A percentile compares a stretch with the other conserved stretches of the same genome.
phyloP scores from a whole-genome alignment of 345 rosid species.

The Litchi chinensis region DNA sequence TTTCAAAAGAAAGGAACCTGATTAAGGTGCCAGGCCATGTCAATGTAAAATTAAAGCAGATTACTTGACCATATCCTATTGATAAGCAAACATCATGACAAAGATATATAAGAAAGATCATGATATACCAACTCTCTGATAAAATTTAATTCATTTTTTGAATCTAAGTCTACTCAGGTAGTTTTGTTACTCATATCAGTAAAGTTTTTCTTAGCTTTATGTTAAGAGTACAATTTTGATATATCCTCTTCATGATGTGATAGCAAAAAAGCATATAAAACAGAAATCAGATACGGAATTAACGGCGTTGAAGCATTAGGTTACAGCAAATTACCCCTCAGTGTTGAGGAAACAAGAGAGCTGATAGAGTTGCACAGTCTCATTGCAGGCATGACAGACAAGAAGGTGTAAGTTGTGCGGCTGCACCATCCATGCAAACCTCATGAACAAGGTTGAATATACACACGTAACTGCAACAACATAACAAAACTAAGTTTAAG shows the following conservation, averaged over 20 bases:
- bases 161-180: too few species aligned
- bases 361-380: conserved; percentile 55
- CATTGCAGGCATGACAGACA: conserved; percentile 49
- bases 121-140: too few species aligned
- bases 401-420: conserved; percentile 55
- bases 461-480: conserved; percentile 47
- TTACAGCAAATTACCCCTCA: conserved; percentile 9
- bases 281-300: background rate
- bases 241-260: too few species aligned
- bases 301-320: background rate
- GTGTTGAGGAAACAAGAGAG: conserved; percentile 42
- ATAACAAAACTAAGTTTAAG: background rate
- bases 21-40: background rate
- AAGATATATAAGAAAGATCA: too few species aligned
- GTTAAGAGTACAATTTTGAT: too few species aligned
- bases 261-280: background rate
- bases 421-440: conserved; percentile 59
- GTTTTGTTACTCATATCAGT: too few species aligned
- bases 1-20: background rate
- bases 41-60: too few species aligned
- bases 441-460: conserved; percentile 55
- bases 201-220: too few species aligned
- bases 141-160: too few species aligned
- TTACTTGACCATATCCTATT: background rate
- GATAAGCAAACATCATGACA: background rate